phyloP scores from a whole-genome alignment of 805 yeast genomes.

The Kodamaea nitidulidarum region DNA sequence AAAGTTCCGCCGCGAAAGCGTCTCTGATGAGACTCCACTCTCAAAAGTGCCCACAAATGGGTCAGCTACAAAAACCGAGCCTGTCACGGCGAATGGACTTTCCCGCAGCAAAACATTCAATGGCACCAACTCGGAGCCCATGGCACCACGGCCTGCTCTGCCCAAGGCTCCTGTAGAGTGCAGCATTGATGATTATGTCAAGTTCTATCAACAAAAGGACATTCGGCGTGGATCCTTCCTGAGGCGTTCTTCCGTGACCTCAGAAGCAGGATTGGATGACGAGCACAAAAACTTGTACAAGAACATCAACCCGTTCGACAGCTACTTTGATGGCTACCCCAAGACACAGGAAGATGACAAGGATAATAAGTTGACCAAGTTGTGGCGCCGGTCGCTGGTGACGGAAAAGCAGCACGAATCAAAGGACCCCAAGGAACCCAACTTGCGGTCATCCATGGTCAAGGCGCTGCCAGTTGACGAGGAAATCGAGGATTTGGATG shows the following conservation, averaged over 20 bases:
- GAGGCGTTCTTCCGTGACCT: slow-evolving; percentile 11
- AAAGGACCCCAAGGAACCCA: slow-evolving; percentile 1
- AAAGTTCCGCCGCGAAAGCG: slow-evolving; percentile 18
- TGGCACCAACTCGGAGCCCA: too few relatives aligned
- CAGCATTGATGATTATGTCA: slow-evolving; percentile 33
- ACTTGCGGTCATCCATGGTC: slow-evolving; percentile 5
- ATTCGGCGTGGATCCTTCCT: slow-evolving; percentile 15
- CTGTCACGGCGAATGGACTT: too few relatives aligned
- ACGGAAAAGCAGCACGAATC: slow-evolving; percentile 1
- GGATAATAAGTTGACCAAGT: slow-evolving; percentile 23
- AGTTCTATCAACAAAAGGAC: slow-evolving; percentile 27
- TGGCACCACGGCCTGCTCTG: too few relatives aligned
- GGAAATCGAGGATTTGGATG: not conserved
- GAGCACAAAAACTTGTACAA: not conserved
- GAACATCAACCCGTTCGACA: slow-evolving; percentile 8
- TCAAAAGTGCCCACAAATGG: not conserved
- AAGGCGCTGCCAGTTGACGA: slow-evolving; percentile 1
- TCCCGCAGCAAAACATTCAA: too few relatives aligned
- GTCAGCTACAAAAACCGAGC: too few relatives aligned
- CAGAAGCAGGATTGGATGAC: not conserved
- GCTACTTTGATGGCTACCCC: not conserved
- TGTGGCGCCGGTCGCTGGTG: slow-evolving; percentile 20
- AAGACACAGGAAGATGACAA: not conserved
- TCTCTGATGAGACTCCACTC: not conserved
- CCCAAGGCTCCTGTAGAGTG: slow-evolving; percentile 21